Evolutionary conservation across 129 eudicot genomes (phyloP).

Genomic region (Lonicera japonica): DNA sequence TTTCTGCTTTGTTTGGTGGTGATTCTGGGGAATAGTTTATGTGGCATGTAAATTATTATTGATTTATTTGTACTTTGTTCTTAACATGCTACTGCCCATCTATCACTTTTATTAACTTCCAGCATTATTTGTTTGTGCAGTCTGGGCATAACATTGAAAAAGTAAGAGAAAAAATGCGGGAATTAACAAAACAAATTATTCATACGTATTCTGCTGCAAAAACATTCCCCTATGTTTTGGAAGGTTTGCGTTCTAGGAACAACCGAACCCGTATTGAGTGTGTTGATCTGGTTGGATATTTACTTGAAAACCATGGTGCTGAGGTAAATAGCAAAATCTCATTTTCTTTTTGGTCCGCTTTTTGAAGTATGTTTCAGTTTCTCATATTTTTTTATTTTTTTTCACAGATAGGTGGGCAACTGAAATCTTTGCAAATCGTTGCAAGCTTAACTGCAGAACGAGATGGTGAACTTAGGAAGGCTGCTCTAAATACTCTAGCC

Average conservation of each 20-base stretch:
- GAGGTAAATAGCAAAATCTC: slow-evolving; percentile 48
- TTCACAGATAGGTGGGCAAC: slow-evolving; percentile 66
- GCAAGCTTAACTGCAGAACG: slow-evolving; percentile 98
- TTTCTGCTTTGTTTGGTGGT: too few relatives aligned
- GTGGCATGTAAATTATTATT: too few relatives aligned
- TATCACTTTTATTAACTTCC: not conserved
- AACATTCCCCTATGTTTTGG: slow-evolving; percentile 77
- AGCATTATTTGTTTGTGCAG: slow-evolving; percentile 30
- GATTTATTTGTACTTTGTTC: too few relatives aligned
- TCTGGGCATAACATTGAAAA: slow-evolving; percentile 97
- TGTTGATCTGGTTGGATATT: slow-evolving; percentile 83
- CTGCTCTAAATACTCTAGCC: slow-evolving; percentile 86
- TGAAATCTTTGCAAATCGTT: slow-evolving; percentile 79
- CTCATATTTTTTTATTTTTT: not conserved
- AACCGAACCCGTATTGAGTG: slow-evolving; percentile 81
- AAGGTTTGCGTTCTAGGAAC: slow-evolving; percentile 92
- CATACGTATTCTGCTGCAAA: slow-evolving; percentile 79
- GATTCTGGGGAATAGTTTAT: too few relatives aligned
- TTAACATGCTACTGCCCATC: not conserved
- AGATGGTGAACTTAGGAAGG: slow-evolving; percentile 96
- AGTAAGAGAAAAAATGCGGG: slow-evolving; percentile 85
- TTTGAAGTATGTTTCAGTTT: slow-evolving; percentile 9
- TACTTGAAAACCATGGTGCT: slow-evolving; percentile 72
- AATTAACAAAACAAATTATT: slow-evolving; percentile 66
- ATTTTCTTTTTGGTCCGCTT: not conserved